These are phyloP conservation scores for Fremontodendron californicum DNA, from an alignment of 345 rosid genomes.

Conservation along the genomic window DNA sequence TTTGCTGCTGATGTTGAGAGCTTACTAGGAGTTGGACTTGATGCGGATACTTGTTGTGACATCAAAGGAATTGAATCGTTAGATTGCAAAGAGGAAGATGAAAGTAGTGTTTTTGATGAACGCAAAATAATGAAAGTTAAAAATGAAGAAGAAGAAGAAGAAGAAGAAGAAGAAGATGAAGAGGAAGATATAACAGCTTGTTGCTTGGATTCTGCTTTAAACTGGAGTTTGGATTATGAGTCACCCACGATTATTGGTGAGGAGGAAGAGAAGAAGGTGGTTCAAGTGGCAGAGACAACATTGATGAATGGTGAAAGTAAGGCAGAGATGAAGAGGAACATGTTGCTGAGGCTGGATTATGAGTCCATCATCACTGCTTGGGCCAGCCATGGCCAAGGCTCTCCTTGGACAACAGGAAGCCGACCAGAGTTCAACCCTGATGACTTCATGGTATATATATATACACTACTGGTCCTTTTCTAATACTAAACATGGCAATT, in stretches of 20 bases:
- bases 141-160: conserved; percentile 26
- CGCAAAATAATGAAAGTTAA: conserved; percentile 27
- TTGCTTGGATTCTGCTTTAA: conserved; percentile 11
- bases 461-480: neutral
- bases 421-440: conserved; percentile 10
- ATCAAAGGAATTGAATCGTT: conserved; percentile 16
- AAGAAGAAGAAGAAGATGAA: conserved; percentile 28
- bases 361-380: conserved; percentile 9
- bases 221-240: neutral
- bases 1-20: conserved; percentile 52
- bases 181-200: neutral
- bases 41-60: conserved; percentile 25
- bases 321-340: neutral
- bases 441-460: conserved; percentile 3
- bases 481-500: neutral
- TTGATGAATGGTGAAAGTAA: neutral
- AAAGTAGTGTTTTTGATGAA: neutral
- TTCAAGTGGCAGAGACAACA: neutral
- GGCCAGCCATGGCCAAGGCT: conserved; percentile 12
- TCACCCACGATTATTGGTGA: neutral
- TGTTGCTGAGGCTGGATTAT: conserved; percentile 11
- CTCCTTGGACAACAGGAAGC: conserved; percentile 13
- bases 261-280: neutral
- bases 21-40: conserved; percentile 27
- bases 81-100: conserved; percentile 18